phyloP scores from a whole-genome alignment of 441 rosid genomes.

The Erodium moschatum region DNA sequence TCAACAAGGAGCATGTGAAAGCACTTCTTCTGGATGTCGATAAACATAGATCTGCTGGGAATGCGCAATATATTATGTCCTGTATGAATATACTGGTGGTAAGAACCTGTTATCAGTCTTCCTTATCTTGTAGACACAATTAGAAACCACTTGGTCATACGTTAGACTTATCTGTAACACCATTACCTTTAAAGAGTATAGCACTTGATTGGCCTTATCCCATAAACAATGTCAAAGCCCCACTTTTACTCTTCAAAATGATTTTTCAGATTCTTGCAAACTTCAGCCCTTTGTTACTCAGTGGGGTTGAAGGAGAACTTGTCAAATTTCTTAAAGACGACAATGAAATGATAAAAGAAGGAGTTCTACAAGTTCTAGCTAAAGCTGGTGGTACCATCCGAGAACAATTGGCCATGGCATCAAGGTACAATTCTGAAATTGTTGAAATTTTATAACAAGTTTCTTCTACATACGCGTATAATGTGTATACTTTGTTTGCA shows the following conservation, averaged over 20 bases:
- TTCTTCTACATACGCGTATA: slow-evolving; percentile 25
- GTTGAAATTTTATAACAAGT: slow-evolving; percentile 13
- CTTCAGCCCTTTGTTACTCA: slow-evolving; percentile 67
- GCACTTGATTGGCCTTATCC: neutral
- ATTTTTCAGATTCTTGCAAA: slow-evolving; percentile 74
- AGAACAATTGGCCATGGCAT: slow-evolving; percentile 71
- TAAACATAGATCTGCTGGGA: slow-evolving; percentile 53
- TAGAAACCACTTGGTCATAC: neutral
- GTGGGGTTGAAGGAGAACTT: slow-evolving; percentile 79
- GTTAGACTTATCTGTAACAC: neutral
- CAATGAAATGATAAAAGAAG: slow-evolving; percentile 75
- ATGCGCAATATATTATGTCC: slow-evolving; percentile 38
- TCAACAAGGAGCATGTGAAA: slow-evolving; percentile 86
- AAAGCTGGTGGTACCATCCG: slow-evolving; percentile 93
- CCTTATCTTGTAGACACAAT: too few species aligned
- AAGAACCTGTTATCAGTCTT: slow-evolving; percentile 26
- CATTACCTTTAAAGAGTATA: neutral
- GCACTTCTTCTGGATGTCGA: slow-evolving; percentile 63
- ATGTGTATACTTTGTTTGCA: slow-evolving; percentile 29
- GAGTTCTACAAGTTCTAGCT: slow-evolving; percentile 83
- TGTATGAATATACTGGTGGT: slow-evolving; percentile 97
- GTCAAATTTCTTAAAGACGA: slow-evolving; percentile 76
- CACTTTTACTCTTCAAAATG: slow-evolving; percentile 17
- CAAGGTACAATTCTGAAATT: slow-evolving; percentile 48
- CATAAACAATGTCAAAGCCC: slow-evolving; percentile 1